These are phyloP conservation scores for Diaporthe aspalathi DNA, from an alignment of 2,329 filamentous ascomycete species.

Conservation along the genomic window DNA sequence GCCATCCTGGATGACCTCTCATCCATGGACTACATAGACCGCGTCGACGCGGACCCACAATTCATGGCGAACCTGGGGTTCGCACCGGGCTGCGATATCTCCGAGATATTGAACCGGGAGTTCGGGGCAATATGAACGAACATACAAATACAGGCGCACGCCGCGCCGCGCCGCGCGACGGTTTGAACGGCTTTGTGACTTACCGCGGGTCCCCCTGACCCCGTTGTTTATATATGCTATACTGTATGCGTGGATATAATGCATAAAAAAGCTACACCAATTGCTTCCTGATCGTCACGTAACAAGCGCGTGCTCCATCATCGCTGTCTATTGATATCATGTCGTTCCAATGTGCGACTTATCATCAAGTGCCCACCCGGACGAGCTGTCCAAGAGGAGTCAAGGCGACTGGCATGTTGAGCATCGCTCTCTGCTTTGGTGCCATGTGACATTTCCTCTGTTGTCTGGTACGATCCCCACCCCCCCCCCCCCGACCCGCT, in stretches of 20 bases:
- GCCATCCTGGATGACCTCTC: conserved; percentile 64
- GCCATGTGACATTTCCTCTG: background rate
- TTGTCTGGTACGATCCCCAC: background rate
- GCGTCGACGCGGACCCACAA: conserved; percentile 66
- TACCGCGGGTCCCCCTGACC: background rate
- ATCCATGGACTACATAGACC: conserved; percentile 61
- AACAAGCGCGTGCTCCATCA: background rate
- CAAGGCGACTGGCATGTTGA: background rate
- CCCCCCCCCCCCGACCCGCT: too few relatives aligned
- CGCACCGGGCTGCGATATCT: conserved; percentile 69
- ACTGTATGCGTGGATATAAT: conserved; percentile 14
- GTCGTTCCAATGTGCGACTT: background rate
- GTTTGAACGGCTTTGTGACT: background rate
- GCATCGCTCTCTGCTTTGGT: background rate
- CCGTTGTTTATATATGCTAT: conserved; percentile 19
- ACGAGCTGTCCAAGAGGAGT: background rate
- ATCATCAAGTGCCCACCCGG: too few relatives aligned
- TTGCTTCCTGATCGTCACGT: background rate
- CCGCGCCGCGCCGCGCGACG: background rate
- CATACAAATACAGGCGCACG: background rate
- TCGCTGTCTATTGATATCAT: too few relatives aligned
- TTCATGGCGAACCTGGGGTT: conserved; percentile 77
- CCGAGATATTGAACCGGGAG: conserved; percentile 50
- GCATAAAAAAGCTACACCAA: conserved; percentile 1
- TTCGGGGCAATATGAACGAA: conserved; percentile 47